Base-by-base conservation (phyloP, 2,329 filamentous ascomycete species). In the Zasmidium angulare region DNA sequence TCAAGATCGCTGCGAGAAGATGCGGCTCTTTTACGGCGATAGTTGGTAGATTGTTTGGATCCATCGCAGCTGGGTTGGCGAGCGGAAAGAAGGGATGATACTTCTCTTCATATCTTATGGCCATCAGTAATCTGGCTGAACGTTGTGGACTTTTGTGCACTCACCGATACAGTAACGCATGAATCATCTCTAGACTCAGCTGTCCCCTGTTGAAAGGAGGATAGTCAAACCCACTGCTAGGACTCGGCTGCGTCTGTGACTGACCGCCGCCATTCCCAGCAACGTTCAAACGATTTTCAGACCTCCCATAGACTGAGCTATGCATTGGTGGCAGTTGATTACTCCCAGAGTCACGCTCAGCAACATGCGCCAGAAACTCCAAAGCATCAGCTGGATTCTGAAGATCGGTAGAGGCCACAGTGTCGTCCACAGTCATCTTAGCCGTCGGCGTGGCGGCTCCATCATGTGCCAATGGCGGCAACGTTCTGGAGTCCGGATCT, bases 31-130 rank as follows among this genome's bases (percentile, higher is more conserved):
- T 66, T 7, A 59, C 62, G 1, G 70, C 68, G 46, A 66, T 71
- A 14, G 56, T 65, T 1, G 62, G 62, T 10, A 73, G 60, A 47
- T 72, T 70, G 6, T 61, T 61, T 0, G 64, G 55, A n/a, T 72
- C 69, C 56, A 73, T 66, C 2, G 66, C 65, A 2, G 64, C 61
- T 12, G 69, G 68, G 43, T 71, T 71, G 19, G 68, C 69, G 17
- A 73, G 46, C 1, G 71, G 69, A 56, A 71, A 73, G 67, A 70
- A 73, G 2, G 68, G 69, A 56, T 73, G 69, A 53, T 72, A 73
- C 47, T 71, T 69, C 26, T 69, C 63, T 55, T 69, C 66, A 56
- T 70, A 73, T 19, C 64, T 66, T 3, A 19, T 31, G 11, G n/a
- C 23, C n/a, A n/a, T n/a, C n/a, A n/a, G n/a, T n/a, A n/a, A n/a